Evolutionary conservation across 2,329 filamentous ascomycete species (phyloP).

Genomic region (Xylariaceae sp.): DNA sequence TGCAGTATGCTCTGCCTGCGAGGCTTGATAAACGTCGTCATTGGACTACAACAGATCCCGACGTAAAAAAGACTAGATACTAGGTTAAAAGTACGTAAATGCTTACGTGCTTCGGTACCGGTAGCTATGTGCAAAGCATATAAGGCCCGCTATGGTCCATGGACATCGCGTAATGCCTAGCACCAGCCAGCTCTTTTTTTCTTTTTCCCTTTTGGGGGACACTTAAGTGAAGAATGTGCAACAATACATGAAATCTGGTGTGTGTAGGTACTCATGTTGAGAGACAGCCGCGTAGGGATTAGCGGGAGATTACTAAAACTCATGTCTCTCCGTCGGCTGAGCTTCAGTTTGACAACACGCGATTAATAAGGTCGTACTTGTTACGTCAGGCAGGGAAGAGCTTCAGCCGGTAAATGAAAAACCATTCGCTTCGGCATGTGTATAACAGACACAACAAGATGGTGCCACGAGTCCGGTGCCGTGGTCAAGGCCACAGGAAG

Average conservation of each 20-base stretch:
- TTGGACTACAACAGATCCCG: background rate
- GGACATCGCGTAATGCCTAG: too few relatives aligned
- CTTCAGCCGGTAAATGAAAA: slow-evolving; percentile 12
- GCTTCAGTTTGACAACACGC: background rate
- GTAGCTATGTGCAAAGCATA: background rate
- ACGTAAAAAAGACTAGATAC: too few relatives aligned
- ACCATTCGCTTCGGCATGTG: slow-evolving; percentile 12
- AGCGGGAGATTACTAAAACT: slow-evolving; percentile 18
- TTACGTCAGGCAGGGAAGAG: slow-evolving; percentile 10
- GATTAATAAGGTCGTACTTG: slow-evolving; percentile 10
- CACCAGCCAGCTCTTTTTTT: background rate
- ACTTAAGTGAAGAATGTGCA: too few relatives aligned
- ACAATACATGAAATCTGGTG: too few relatives aligned
- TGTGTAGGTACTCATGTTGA: slow-evolving; percentile 2
- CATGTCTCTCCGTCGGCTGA: background rate
- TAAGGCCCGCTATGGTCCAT: too few relatives aligned
- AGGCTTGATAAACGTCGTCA: background rate
- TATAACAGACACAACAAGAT: slow-evolving; percentile 10
- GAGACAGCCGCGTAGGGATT: slow-evolving; percentile 16
- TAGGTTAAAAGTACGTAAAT: too few relatives aligned
- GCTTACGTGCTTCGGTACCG: too few relatives aligned
- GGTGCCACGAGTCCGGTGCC: slow-evolving; percentile 6
- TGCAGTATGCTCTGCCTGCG: too few relatives aligned
- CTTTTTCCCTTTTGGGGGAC: background rate
- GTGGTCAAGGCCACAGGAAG: background rate